Evolutionary conservation across 805 yeast genomes (phyloP), one percentile per base, ranked within the genome.

Genomic region (Blastobotrys chiropterorum): DNA sequence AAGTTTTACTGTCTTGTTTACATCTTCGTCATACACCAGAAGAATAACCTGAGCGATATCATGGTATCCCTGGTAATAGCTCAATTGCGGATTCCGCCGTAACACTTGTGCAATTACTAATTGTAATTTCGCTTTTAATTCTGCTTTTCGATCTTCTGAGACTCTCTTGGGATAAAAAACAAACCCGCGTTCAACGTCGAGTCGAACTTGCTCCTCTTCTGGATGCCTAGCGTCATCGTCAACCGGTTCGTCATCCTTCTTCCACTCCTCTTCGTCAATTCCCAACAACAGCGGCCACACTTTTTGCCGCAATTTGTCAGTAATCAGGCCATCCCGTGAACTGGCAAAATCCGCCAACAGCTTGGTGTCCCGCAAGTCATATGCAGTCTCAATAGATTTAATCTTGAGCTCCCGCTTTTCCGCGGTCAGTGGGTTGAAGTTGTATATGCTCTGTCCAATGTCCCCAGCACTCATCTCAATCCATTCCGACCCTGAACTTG

Each of bases 1-100:
- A 4, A 81, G 59, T 30, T 62, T 52, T 14, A 53, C 54, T 16
- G 70, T 67, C 31, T 61, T 57, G 49, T 62, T 58, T 47, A 58
- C 48, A 49, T 59, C 57, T 17, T 68, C 65, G 3, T 26, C 43
- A 52, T 81, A 79, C 1, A 84, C 78, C 15, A 84, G 63, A 3
- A 86, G 68, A 4, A 86, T 71, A 3, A 86, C 75, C 38, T 86
- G 75, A 1, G 88, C 90, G 17, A 94, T 72, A 61, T 94, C 98
- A 67, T 92, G 98, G 66, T 78, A 88, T 0, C 99, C 99, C 68
- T 92, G 99, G 66, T 90, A 92, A 67, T 92, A 92, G 53, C 80
- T 73, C 42, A 90, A 70, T 2, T 67, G 61, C 0, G 90, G 90
- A 57, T 83, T 71, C 14, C 72, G 74, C 40, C 88, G 68, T 13